A percentile compares a stretch with the other conserved stretches of the same genome.
These are phyloP conservation scores for Mycogone perniciosa DNA, from an alignment of 2,329 filamentous ascomycete species.

Conservation along the genomic window DNA sequence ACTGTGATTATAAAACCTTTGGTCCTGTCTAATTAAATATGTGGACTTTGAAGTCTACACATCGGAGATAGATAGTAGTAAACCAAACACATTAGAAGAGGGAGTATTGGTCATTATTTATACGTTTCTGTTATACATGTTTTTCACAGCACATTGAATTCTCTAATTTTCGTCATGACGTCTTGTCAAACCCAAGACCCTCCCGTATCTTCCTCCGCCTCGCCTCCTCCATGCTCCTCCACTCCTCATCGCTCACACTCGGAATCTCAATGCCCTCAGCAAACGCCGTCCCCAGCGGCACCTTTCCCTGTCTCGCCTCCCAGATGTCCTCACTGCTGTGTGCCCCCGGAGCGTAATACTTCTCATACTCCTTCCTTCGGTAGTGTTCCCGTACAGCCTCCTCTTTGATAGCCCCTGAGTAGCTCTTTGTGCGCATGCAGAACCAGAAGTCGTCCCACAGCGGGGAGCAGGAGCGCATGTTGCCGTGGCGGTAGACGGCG, in stretches of 20 bases:
- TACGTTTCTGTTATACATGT: background rate
- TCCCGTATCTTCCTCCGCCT: constrained; percentile 31
- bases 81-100: background rate
- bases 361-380: constrained; percentile 56
- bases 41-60: background rate
- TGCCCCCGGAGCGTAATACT: constrained; percentile 57
- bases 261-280: constrained; percentile 32
- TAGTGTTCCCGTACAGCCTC: constrained; percentile 62
- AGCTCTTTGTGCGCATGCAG: constrained; percentile 79
- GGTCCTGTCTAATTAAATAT: background rate
- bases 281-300: constrained; percentile 46
- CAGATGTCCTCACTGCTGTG: constrained; percentile 87
- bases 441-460: constrained; percentile 96
- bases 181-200: constrained; percentile 23
- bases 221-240: constrained; percentile 29
- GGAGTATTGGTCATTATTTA: background rate
- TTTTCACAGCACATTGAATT: background rate
- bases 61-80: background rate
- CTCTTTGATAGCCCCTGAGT: constrained; percentile 52
- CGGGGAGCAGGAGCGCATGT: constrained; percentile 68
- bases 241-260: constrained; percentile 37
- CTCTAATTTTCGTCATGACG: constrained; percentile 7
- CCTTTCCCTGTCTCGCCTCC: constrained; percentile 61
- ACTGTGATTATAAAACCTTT: background rate
- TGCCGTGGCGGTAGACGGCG: constrained; percentile 81